phyloP scores from a whole-genome alignment of 768 basidiomycete genomes.

The Asterophora lycoperdoides region DNA sequence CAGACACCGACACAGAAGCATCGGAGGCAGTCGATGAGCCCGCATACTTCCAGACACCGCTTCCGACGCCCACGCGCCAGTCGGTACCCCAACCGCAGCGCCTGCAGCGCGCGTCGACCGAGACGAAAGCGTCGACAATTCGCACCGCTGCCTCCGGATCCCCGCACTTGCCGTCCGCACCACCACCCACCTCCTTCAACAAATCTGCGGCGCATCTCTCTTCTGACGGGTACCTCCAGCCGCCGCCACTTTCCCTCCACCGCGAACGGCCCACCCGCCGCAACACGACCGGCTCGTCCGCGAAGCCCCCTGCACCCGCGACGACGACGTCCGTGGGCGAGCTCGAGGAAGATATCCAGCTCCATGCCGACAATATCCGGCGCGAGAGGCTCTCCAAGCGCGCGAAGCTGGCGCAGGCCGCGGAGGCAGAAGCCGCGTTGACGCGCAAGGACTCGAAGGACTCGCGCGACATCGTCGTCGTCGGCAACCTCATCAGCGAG shows the following conservation, averaged over 20 bases:
- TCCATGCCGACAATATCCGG: constrained; percentile 86
- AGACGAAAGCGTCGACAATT: constrained; percentile 38
- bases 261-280: constrained; percentile 50
- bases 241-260: constrained; percentile 32
- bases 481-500: constrained; percentile 97
- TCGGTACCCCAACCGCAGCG: constrained; percentile 12
- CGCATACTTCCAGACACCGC: too few relatives aligned
- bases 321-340: constrained; percentile 38
- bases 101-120: constrained; percentile 47
- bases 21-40: too few relatives aligned
- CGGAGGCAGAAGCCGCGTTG: constrained; percentile 54
- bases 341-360: constrained; percentile 76
- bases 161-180: constrained; percentile 17
- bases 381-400: constrained; percentile 72
- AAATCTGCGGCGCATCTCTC: constrained; percentile 24
- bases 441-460: constrained; percentile 26
- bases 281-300: constrained; percentile 65
- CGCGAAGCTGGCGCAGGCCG: constrained; percentile 51
- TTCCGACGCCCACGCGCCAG: not conserved
- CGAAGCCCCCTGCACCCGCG: constrained; percentile 25
- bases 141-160: constrained; percentile 22
- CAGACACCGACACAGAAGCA: too few relatives aligned
- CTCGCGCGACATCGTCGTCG: constrained; percentile 57
- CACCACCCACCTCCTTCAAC: constrained; percentile 15
- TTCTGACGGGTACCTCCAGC: constrained; percentile 49